phyloP scores from a whole-genome alignment of 2,329 filamentous ascomycete species.

The Aureobasidium zeae region DNA sequence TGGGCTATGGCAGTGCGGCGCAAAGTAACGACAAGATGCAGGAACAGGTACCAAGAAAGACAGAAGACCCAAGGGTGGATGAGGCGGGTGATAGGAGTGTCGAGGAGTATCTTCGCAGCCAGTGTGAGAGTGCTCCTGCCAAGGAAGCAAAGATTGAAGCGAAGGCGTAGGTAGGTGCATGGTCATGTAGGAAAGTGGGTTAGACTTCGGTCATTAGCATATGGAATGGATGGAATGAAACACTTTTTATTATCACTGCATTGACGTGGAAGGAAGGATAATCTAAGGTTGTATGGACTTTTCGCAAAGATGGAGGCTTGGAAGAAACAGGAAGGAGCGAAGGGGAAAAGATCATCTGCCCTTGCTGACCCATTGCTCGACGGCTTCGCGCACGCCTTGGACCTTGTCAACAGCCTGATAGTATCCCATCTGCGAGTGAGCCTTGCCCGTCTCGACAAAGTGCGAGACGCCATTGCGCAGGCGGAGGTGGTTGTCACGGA shows the following conservation, averaged over 20 bases:
- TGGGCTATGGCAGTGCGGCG: slow-evolving; percentile 24
- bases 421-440: slow-evolving; percentile 61
- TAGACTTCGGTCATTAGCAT: too few relatives aligned
- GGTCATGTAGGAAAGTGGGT: too few relatives aligned
- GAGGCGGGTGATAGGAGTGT: slow-evolving; percentile 24
- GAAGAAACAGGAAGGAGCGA: neutral
- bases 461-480: slow-evolving; percentile 59
- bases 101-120: slow-evolving; percentile 30
- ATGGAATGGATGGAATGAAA: too few relatives aligned
- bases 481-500: slow-evolving; percentile 72
- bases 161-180: too few relatives aligned
- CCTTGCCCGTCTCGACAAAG: slow-evolving; percentile 63
- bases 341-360: slow-evolving; percentile 34
- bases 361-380: slow-evolving; percentile 88
- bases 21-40: slow-evolving; percentile 20
- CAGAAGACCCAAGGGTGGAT: slow-evolving; percentile 25
- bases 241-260: too few relatives aligned
- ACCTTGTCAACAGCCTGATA: slow-evolving; percentile 75
- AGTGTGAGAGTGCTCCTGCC: slow-evolving; percentile 19
- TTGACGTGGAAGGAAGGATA: too few relatives aligned
- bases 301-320: slow-evolving; percentile 1
- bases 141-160: too few relatives aligned
- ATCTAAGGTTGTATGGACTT: too few relatives aligned
- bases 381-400: slow-evolving; percentile 59
- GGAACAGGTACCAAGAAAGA: slow-evolving; percentile 18